phyloP scores from a whole-genome alignment of 352 stramenopile genomes.

The Elongisporangium anandrum region DNA sequence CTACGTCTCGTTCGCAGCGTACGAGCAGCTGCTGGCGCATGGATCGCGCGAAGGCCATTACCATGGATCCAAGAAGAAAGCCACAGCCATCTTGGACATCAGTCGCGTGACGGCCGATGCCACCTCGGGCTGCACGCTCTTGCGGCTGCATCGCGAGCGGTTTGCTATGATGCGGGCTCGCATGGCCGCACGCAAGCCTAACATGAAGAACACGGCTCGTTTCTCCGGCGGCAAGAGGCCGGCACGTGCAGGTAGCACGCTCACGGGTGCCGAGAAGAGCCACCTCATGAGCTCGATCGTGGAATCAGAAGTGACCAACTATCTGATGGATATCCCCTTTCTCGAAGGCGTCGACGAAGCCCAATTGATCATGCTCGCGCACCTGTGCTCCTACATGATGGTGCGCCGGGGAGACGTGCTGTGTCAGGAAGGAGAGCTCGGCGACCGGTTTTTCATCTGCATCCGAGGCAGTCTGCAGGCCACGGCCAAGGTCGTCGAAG shows the following conservation, averaged over 20 bases:
- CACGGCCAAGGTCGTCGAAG: slow-evolving; percentile 21
- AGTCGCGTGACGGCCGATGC: slow-evolving; percentile 52
- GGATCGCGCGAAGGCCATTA: slow-evolving; percentile 11
- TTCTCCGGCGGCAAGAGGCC: slow-evolving; percentile 31
- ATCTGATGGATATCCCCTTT: slow-evolving; percentile 62
- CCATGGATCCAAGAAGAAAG: slow-evolving; percentile 36
- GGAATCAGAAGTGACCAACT: slow-evolving; percentile 66
- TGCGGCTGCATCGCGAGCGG: slow-evolving; percentile 50
- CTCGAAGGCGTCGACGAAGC: slow-evolving; percentile 58
- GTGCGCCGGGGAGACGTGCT: slow-evolving; percentile 44
- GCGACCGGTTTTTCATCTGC: slow-evolving; percentile 69
- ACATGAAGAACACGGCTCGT: slow-evolving; percentile 45
- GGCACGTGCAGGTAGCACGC: slow-evolving; percentile 7
- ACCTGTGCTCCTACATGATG: slow-evolving; percentile 65
- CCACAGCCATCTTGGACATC: slow-evolving; percentile 52
- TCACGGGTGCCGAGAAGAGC: slow-evolving; percentile 53
- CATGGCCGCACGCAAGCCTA: slow-evolving; percentile 14
- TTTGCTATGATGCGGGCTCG: slow-evolving; percentile 37
- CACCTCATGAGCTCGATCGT: slow-evolving; percentile 60
- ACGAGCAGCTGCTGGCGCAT: slow-evolving; percentile 38
- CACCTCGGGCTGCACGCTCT: slow-evolving; percentile 45
- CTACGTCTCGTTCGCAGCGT: slow-evolving; percentile 50
- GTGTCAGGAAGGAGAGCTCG: slow-evolving; percentile 52
- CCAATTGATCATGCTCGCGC: slow-evolving; percentile 47
- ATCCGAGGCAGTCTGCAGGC: slow-evolving; percentile 52